Conservation (phyloP, 352 stramenopile genomes). For the Pythium periplocum region DNA sequence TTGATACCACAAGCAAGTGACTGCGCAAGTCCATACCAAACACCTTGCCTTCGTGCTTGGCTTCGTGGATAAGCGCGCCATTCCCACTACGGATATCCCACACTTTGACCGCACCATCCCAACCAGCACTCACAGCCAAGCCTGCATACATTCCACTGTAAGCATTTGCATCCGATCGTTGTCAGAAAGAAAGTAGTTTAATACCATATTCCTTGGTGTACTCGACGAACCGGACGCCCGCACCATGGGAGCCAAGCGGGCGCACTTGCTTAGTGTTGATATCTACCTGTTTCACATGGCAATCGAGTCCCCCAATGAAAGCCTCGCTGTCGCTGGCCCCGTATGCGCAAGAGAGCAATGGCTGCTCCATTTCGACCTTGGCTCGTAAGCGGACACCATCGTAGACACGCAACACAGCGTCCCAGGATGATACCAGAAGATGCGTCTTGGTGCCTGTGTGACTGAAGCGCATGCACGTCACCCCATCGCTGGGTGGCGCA, state of each 20-base stretch:
- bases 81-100: constrained; percentile 62
- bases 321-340: constrained; percentile 53
- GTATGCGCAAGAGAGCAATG: constrained; percentile 65
- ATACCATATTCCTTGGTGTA: constrained; percentile 48
- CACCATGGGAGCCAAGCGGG: constrained; percentile 36
- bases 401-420: constrained; percentile 63
- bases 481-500: constrained; percentile 76
- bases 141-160: constrained; percentile 13
- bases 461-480: constrained; percentile 79
- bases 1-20: constrained; percentile 56
- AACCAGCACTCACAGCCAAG: constrained; percentile 53
- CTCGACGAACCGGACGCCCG: constrained; percentile 46
- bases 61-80: constrained; percentile 42
- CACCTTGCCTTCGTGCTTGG: constrained; percentile 44
- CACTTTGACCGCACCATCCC: constrained; percentile 58
- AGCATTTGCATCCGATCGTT: too few species aligned
- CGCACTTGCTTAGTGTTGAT: constrained; percentile 32
- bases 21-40: constrained; percentile 59
- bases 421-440: constrained; percentile 78
- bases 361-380: constrained; percentile 66
- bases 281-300: constrained; percentile 52
- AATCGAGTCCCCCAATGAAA: constrained; percentile 72
- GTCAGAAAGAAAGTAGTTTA: neutral
- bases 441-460: constrained; percentile 32
- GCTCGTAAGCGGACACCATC: constrained; percentile 44